Base-by-base conservation (phyloP, 495 filamentous ascomycete species). In the Xylaria longipes region DNA sequence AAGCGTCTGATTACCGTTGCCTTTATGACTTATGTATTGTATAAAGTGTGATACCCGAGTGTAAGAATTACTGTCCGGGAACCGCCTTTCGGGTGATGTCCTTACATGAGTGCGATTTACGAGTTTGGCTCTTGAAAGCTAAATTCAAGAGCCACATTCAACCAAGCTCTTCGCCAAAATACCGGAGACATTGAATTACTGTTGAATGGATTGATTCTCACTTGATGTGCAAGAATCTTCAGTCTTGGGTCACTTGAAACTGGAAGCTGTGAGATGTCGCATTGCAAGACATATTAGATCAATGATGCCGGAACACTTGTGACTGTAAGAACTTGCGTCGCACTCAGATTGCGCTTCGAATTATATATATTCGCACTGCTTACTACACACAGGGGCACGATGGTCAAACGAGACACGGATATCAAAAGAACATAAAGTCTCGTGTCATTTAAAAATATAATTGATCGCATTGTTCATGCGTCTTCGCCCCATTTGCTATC, bases 11-110 rank as follows among this genome's bases (percentile, higher is more conserved):
- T 48, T 20, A 41, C 3, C 25, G 39, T 17, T 35, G 35, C 22
- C 39, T 46, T 65, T 25, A 31, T 37, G 27, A 65, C 7, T 27
- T 63, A 41, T 63, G 46, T 27, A 60, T 56, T 14, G 64, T 66
- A 54, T 43, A 39, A 27, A 50, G 31, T 57, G 61, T 39, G 25
- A 63, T 71, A 43, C 29, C 64, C 46, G 25, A 29, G 60, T 48
- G 35, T 57, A 45, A 17, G 9, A 52, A 60, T 6, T 15, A 27
- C 52, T 60, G 20, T 29, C 56, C 2, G n/a, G 57, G 29, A 52
- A 15, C 54, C 62, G 12, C 41, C 56, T 33, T 35, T 25, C 35
- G 1, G 54, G 20, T 25, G 17, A 11, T 50, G 29, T 29, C 43
- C 27, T n/a, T 33, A 29, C 54, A 62, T 27, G 67, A 69, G 2